These are phyloP conservation scores for Vitis hybrid DNA, from an alignment of 177 flowering plant species.

Conservation along the genomic window DNA sequence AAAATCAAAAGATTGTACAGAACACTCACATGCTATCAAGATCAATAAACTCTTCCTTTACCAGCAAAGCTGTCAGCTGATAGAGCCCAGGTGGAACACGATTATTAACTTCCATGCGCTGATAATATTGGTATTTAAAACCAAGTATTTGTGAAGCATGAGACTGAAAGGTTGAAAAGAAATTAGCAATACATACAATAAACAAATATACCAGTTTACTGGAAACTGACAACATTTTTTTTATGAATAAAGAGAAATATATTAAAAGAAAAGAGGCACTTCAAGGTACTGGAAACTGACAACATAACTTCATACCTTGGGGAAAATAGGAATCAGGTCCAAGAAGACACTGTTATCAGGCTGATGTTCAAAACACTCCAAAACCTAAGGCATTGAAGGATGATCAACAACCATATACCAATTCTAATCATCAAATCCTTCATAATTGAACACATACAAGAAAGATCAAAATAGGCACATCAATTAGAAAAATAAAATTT, in stretches of 20 bases:
- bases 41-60: conserved; percentile 83
- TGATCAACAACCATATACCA: neutral
- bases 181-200: conserved; percentile 4
- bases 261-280: too few relatives aligned
- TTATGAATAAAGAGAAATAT: too few relatives aligned
- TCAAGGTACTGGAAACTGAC: neutral
- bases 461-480: conserved; percentile 5
- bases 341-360: conserved; percentile 66
- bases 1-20: neutral
- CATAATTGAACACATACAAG: neutral
- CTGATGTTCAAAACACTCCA: conserved; percentile 96
- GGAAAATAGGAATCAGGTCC: conserved; percentile 88
- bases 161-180: conserved; percentile 52
- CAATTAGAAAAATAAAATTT: neutral
- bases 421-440: neutral
- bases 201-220: neutral
- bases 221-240: neutral
- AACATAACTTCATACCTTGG: conserved; percentile 60
- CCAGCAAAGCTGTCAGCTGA: conserved; percentile 80
- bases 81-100: conserved; percentile 82
- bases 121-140: conserved; percentile 95
- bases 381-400: conserved; percentile 49
- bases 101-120: conserved; percentile 72
- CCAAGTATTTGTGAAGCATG: conserved; percentile 99
- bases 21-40: conserved; percentile 93